Conservation (phyloP, 257 asterid species). For the Orobanche coerulescens region DNA sequence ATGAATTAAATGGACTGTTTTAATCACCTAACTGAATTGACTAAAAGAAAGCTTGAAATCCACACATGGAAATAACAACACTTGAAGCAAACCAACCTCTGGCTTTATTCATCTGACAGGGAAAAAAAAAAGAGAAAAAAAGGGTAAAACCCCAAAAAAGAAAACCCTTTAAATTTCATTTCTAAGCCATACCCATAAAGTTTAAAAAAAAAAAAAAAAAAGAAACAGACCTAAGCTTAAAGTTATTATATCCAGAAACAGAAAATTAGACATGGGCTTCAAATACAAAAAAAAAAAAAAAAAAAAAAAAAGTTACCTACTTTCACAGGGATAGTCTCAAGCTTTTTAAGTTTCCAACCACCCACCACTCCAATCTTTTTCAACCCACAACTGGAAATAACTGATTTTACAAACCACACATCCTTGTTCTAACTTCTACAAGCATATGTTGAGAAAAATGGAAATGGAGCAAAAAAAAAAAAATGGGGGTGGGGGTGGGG, state of each 20-base stretch:
- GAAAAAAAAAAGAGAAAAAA: not conserved
- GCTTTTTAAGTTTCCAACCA: not conserved
- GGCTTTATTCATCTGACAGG: slow-evolving; percentile 1
- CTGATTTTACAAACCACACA: slow-evolving; percentile 17
- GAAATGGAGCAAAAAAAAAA: slow-evolving; percentile 19
- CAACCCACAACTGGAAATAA: slow-evolving; percentile 21
- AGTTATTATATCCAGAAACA: slow-evolving; percentile 21
- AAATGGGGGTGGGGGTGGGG: not conserved
- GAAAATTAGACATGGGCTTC: slow-evolving; percentile 1
- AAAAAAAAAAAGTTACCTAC: slow-evolving; percentile 29
- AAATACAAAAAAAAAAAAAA: slow-evolving; percentile 3
- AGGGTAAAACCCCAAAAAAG: slow-evolving; percentile 23
- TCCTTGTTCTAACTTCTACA: not conserved
- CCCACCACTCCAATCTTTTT: slow-evolving; percentile 26
- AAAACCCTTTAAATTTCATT: slow-evolving; percentile 19
- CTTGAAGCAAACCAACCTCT: slow-evolving; percentile 23
- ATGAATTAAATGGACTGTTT: not conserved
- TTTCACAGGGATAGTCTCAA: slow-evolving; percentile 27
- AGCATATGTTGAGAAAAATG: not conserved
- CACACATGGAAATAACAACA: not conserved
- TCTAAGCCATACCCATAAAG: slow-evolving; percentile 26
- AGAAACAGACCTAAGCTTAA: slow-evolving; percentile 26
- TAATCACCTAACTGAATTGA: slow-evolving; percentile 27
- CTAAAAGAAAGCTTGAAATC: slow-evolving; percentile 19
- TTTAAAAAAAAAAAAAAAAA: slow-evolving; percentile 9